phyloP scores from a whole-genome alignment of 305 asterid genomes.

The Solanum hybrid region DNA sequence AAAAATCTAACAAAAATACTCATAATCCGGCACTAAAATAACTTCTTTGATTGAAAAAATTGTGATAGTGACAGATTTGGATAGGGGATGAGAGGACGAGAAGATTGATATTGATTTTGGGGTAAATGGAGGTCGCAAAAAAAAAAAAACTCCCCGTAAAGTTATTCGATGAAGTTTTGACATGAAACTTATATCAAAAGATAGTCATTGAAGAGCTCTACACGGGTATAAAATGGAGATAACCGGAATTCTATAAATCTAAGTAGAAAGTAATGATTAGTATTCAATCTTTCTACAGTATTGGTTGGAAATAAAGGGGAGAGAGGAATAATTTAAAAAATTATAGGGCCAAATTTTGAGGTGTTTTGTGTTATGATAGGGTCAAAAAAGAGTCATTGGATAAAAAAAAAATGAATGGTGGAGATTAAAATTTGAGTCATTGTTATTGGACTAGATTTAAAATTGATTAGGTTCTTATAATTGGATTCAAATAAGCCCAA shows the following conservation, averaged over 20 bases:
- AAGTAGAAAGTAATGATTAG: neutral
- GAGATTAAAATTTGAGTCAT: neutral
- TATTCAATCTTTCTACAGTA: neutral
- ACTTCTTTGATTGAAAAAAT: neutral
- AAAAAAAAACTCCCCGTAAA: neutral
- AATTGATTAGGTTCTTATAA: neutral
- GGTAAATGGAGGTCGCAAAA: neutral
- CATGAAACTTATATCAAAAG: neutral
- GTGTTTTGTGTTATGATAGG: neutral
- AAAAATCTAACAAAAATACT: no score
- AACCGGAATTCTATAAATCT: neutral
- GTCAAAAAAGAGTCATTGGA: neutral
- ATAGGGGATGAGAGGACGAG: neutral
- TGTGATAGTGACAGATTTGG: neutral
- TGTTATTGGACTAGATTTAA: neutral
- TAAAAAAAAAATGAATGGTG: neutral
- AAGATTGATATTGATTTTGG: neutral
- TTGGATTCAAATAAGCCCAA: neutral
- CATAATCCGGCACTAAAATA: no score
- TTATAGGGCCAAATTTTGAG: neutral
- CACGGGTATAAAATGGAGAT: neutral
- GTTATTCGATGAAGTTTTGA: neutral
- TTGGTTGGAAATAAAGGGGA: neutral
- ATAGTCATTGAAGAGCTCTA: neutral
- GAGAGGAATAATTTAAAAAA: neutral